Percentiles rank a stretch among this genome's conserved stretches.
phyloP scores from a whole-genome alignment of 768 basidiomycete species.

The Neoboletus brunneissimus region DNA sequence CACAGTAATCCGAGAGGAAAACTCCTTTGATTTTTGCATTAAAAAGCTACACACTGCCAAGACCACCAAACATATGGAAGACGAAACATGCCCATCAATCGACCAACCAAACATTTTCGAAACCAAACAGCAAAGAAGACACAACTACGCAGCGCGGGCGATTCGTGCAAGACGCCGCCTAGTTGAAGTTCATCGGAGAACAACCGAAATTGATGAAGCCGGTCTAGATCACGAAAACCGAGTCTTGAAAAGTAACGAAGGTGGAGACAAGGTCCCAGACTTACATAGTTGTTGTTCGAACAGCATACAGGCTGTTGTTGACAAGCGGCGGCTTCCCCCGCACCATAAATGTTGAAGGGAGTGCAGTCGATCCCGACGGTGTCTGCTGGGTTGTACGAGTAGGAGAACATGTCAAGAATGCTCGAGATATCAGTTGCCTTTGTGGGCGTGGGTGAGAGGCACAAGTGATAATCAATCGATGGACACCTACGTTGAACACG shows the following conservation, averaged over 20 bases:
- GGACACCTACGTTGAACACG: conserved; percentile 19
- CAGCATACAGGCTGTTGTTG: conserved; percentile 30
- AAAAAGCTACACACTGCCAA: neutral
- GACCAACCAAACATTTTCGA: conserved; percentile 4
- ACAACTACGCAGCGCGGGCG: neutral
- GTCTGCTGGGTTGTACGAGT: conserved; percentile 17
- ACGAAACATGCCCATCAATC: neutral
- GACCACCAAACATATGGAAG: neutral
- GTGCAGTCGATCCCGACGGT: conserved; percentile 24
- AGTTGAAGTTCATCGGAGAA: conserved; percentile 20
- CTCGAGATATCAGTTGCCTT: conserved; percentile 12
- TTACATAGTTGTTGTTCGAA: conserved; percentile 15
- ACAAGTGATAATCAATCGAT: neutral
- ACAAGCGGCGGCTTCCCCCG: conserved; percentile 19
- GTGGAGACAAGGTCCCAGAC: neutral
- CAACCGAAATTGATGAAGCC: conserved; percentile 18
- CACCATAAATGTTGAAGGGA: conserved; percentile 21
- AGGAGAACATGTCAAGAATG: conserved; percentile 5
- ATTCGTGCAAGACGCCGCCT: conserved; percentile 4
- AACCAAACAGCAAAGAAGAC: conserved; percentile 2
- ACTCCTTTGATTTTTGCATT: neutral
- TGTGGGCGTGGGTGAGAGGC: neutral
- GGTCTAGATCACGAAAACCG: conserved; percentile 1
- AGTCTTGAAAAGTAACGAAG: neutral
- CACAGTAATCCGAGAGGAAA: neutral